Evolutionary conservation across 306 rosid species (phyloP).

Genomic region (Begonia masoniana): DNA sequence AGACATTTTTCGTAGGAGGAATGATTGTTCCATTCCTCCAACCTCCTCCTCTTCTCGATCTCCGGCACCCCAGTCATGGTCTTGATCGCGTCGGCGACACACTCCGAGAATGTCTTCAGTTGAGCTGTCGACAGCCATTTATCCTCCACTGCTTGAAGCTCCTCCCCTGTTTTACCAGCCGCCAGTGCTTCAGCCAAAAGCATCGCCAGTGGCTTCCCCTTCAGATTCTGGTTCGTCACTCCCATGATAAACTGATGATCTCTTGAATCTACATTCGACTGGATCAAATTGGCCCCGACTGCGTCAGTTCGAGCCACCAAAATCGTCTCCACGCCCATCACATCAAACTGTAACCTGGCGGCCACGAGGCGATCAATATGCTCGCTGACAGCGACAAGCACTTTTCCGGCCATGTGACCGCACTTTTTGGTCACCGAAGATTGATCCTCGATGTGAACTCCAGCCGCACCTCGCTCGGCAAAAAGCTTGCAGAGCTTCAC

Average conservation of each 20-base stretch:
- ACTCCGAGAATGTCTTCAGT: constrained; percentile 66
- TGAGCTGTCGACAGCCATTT: constrained; percentile 52
- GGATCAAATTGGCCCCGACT: constrained; percentile 64
- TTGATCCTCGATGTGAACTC: constrained; percentile 95
- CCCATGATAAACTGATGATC: constrained; percentile 89
- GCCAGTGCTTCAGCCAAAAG: constrained; percentile 53
- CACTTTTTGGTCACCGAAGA: constrained; percentile 83
- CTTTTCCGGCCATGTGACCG: constrained; percentile 98
- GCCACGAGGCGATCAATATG: constrained; percentile 89
- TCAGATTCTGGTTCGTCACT: constrained; percentile 47
- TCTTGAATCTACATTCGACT: constrained; percentile 66
- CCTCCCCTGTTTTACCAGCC: constrained; percentile 55
- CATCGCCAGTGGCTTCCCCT: constrained; percentile 40
- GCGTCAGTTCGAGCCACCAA: constrained; percentile 90
- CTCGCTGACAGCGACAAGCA: constrained; percentile 65
- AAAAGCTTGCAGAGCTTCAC: constrained; percentile 94
- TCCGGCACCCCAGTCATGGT: constrained; percentile 26
- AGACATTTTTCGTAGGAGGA: constrained; percentile 46
- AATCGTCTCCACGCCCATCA: constrained; percentile 85
- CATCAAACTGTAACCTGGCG: constrained; percentile 88
- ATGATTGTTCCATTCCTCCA: constrained; percentile 48
- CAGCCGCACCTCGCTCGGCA: constrained; percentile 94
- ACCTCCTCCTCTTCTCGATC: constrained; percentile 40
- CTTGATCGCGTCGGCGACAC: constrained; percentile 56
- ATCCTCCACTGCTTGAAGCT: constrained; percentile 71